These are phyloP conservation scores for Discostella stelligera DNA, from an alignment of 352 stramenopile genomes.

Conservation along the genomic window DNA sequence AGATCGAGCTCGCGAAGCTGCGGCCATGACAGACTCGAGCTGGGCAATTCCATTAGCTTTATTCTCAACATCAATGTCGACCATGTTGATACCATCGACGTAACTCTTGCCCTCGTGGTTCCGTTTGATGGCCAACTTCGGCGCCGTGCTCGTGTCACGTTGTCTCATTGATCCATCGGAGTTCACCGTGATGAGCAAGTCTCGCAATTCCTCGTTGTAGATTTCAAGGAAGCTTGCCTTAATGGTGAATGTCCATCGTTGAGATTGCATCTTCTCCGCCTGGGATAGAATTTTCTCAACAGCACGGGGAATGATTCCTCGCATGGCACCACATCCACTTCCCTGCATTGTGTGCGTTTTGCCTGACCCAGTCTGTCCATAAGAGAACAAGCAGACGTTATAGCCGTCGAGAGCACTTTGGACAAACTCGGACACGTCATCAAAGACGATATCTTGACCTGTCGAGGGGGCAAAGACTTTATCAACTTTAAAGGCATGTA, in stretches of 20 bases:
- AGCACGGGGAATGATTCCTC: constrained; percentile 96
- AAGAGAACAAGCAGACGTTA: constrained; percentile 94
- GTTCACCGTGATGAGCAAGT: constrained; percentile 88
- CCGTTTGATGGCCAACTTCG: constrained; percentile 86
- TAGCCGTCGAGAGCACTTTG: constrained; percentile 95
- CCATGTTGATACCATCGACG: constrained; percentile 85
- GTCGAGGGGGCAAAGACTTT: constrained; percentile 91
- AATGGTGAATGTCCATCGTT: constrained; percentile 94
- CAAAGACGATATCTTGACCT: constrained; percentile 94
- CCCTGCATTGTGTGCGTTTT: constrained; percentile 95
- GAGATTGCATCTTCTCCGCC: constrained; percentile 71
- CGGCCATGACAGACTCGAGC: constrained; percentile 81
- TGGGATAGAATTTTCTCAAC: constrained; percentile 94
- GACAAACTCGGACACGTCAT: constrained; percentile 95
- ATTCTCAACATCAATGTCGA: constrained; percentile 81
- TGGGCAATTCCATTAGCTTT: constrained; percentile 63
- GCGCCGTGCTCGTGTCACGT: constrained; percentile 14
- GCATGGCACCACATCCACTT: constrained; percentile 87
- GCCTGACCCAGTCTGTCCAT: constrained; percentile 86
- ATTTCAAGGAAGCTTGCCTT: constrained; percentile 99
- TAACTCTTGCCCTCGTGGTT: constrained; percentile 81
- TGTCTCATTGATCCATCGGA: constrained; percentile 27
- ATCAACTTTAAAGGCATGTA: constrained; percentile 92
- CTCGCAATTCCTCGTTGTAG: constrained; percentile 99
- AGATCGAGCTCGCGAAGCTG: constrained; percentile 90